Percentiles rank a stretch among this genome's conserved stretches.
These are phyloP conservation scores for Penicillium cataractarum DNA, from an alignment of 495 filamentous ascomycete species.

Conservation along the genomic window DNA sequence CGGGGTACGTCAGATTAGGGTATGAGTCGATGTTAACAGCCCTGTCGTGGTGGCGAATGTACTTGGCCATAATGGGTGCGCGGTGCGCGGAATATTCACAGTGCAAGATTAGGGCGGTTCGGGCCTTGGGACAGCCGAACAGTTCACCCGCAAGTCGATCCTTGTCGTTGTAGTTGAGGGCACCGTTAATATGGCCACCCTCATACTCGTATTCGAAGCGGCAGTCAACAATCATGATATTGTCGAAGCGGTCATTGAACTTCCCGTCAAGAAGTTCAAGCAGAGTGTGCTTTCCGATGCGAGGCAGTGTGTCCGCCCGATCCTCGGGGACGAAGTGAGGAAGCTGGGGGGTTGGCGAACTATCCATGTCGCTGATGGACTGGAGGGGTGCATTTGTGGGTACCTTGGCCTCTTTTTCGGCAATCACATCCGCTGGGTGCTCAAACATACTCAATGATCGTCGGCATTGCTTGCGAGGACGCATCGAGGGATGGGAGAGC, in stretches of 20 bases:
- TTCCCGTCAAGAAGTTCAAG: constrained; percentile 85
- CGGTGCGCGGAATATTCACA: constrained; percentile 98
- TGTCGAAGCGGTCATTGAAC: constrained; percentile 71
- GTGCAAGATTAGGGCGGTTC: constrained; percentile 86
- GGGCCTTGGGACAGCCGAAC: constrained; percentile 67
- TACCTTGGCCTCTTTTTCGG: constrained; percentile 61
- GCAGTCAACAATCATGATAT: constrained; percentile 88
- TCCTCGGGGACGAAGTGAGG: constrained; percentile 86
- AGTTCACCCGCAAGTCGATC: constrained; percentile 78
- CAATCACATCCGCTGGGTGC: constrained; percentile 82
- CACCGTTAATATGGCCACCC: constrained; percentile 90
- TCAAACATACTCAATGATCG: constrained; percentile 98
- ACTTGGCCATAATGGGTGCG: constrained; percentile 85
- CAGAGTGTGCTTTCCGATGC: constrained; percentile 79
- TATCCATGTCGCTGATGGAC: constrained; percentile 77
- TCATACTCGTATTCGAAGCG: constrained; percentile 99
- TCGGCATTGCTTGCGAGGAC: constrained; percentile 85
- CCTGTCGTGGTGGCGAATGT: constrained; percentile 86
- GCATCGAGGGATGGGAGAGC: constrained; percentile 67
- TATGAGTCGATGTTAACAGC: constrained; percentile 79
- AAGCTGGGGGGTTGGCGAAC: constrained; percentile 68
- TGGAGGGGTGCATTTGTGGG: constrained; percentile 60
- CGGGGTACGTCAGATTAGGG: constrained; percentile 86
- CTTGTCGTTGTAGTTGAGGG: constrained; percentile 95
- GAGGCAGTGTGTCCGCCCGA: constrained; percentile 79